phyloP scores from a whole-genome alignment of 345 rosid genomes.

The Citrus trifoliata region DNA sequence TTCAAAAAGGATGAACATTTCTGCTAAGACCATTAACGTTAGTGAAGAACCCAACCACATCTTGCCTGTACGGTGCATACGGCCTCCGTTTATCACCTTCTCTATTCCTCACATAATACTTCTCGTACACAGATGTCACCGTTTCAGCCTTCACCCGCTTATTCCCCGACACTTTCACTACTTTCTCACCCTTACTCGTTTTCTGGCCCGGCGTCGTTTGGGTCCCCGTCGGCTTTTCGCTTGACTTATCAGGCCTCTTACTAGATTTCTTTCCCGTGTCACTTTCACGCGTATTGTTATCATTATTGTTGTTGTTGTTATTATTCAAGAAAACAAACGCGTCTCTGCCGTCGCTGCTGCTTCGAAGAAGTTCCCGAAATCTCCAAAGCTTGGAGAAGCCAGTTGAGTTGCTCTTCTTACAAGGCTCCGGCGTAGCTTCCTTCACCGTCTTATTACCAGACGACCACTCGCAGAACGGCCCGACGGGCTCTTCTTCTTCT shows the following conservation, averaged over 20 bases:
- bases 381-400: conserved; percentile 55
- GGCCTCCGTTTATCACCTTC: conserved; percentile 55
- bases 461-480: conserved; percentile 41
- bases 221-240: conserved; percentile 5
- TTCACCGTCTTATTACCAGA: conserved; percentile 24
- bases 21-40: conserved; percentile 55
- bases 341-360: conserved; percentile 61
- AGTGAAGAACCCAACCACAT: conserved; percentile 64
- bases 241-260: neutral
- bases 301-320: neutral
- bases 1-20: conserved; percentile 67
- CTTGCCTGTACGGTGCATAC: conserved; percentile 61
- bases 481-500: conserved; percentile 6
- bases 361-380: conserved; percentile 40
- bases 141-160: conserved; percentile 24
- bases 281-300: neutral
- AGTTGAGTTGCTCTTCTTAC: conserved; percentile 62
- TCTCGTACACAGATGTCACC: conserved; percentile 47
- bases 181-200: conserved; percentile 6
- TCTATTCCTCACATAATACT: conserved; percentile 49
- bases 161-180: neutral
- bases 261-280: neutral
- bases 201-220: conserved; percentile 4
- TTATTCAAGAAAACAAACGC: conserved; percentile 50
- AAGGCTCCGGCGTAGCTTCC: conserved; percentile 43